A percentile compares a stretch with the other conserved stretches of the same genome.
Evolutionary conservation across 176 grass and related monocot genomes (phyloP).

Genomic region (Chrysopogon serrulatus): DNA sequence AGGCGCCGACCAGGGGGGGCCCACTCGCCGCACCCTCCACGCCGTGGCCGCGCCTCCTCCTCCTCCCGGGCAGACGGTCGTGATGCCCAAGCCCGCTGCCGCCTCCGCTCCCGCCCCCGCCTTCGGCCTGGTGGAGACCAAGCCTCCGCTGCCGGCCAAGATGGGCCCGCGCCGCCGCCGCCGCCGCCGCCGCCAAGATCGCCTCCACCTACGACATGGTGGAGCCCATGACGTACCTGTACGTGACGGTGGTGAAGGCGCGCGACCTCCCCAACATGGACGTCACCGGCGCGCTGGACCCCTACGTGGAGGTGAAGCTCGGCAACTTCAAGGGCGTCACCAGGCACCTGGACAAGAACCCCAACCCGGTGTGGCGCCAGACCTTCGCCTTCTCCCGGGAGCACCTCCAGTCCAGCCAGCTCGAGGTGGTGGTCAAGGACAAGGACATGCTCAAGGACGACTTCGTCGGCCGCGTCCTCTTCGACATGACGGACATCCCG

Average conservation of each 20-base stretch:
- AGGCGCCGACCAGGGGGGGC: background rate
- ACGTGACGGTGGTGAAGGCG: conserved; percentile 73
- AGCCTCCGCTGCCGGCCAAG: conserved; percentile 39
- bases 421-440: conserved; percentile 76
- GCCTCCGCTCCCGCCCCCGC: background rate
- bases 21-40: background rate
- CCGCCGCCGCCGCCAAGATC: conserved; percentile 42
- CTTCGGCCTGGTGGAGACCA: conserved; percentile 33
- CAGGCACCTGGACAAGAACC: conserved; percentile 53
- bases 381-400: conserved; percentile 73
- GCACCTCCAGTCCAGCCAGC: conserved; percentile 40
- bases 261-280: conserved; percentile 67
- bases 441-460: conserved; percentile 67
- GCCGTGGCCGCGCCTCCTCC: conserved; percentile 24
- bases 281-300: conserved; percentile 72
- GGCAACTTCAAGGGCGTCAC: conserved; percentile 77
- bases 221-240: conserved; percentile 59
- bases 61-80: conserved; percentile 39
- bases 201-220: conserved; percentile 80
- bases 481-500: conserved; percentile 58
- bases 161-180: conserved; percentile 20
- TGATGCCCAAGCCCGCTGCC: conserved; percentile 16
- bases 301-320: conserved; percentile 79
- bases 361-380: conserved; percentile 75
- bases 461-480: conserved; percentile 53